Evolutionary conservation across 2,329 filamentous ascomycete genomes (phyloP).

Genomic region (Blastomyces emzantsi): DNA sequence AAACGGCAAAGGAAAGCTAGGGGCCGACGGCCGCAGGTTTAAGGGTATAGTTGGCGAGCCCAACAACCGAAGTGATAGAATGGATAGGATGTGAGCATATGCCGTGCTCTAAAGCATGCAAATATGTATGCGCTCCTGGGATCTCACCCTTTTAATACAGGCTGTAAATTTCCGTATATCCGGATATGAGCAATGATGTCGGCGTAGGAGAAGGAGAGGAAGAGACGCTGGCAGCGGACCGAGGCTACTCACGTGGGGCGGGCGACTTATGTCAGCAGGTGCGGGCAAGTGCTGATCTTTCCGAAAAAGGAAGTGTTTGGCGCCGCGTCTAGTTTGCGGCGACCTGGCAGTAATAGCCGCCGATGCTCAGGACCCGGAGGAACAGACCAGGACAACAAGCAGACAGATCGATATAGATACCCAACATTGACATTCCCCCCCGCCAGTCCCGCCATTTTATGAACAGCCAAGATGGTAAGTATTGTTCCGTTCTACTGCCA

Average conservation of each 20-base stretch:
- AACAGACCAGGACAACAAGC: not conserved
- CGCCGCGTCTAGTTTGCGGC: not conserved
- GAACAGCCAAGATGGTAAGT: constrained; percentile 15
- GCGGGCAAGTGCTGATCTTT: not conserved
- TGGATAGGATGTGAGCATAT: not conserved
- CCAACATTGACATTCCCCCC: not conserved
- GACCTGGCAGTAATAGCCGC: not conserved
- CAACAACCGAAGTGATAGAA: not conserved
- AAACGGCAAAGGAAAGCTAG: not conserved
- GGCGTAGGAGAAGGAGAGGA: not conserved
- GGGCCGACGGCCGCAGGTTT: not conserved
- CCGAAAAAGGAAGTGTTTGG: not conserved
- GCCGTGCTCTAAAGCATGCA: not conserved
- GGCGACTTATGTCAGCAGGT: constrained; percentile 1
- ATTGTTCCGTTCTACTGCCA: constrained; percentile 7
- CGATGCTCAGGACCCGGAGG: not conserved
- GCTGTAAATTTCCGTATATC: not conserved
- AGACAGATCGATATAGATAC: not conserved
- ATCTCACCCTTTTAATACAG: not conserved
- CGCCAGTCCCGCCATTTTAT: constrained; percentile 4
- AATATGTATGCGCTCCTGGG: not conserved
- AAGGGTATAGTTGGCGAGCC: not conserved
- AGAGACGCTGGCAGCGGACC: not conserved
- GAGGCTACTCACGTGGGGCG: not conserved
- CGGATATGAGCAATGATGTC: not conserved